Conservation (phyloP, 2,329 filamentous ascomycete genomes). For the Trichoderma lentiforme region DNA sequence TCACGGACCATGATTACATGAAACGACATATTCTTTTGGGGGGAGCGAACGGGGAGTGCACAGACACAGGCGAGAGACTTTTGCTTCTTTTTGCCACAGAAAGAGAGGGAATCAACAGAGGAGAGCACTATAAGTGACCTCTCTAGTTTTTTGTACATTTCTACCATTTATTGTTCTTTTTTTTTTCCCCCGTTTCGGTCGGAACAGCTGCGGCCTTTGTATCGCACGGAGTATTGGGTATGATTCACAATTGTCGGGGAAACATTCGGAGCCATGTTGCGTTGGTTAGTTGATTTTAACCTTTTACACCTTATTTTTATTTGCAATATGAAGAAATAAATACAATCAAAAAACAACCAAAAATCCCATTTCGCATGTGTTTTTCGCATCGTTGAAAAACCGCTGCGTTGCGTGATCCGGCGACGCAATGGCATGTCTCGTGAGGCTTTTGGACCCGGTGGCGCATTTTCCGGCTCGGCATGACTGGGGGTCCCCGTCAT, state of each 20-base stretch:
- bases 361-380: neutral
- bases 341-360: neutral
- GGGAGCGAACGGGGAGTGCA: neutral
- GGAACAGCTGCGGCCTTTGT: constrained; percentile 8
- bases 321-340: neutral
- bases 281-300: constrained; percentile 1
- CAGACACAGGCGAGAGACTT: neutral
- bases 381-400: neutral
- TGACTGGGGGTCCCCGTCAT: neutral
- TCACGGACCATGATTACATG: constrained; percentile 22
- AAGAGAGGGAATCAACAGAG: neutral
- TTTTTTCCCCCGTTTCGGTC: neutral
- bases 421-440: neutral
- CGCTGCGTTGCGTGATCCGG: neutral
- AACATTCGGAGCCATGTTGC: constrained; percentile 7
- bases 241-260: constrained; percentile 3
- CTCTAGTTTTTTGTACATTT: constrained; percentile 21
- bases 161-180: neutral
- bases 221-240: constrained; percentile 18
- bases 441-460: neutral
- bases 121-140: neutral
- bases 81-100: neutral
- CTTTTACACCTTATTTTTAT: neutral
- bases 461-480: neutral
- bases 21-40: neutral